Percentiles rank a stretch among this genome's conserved stretches.
Evolutionary conservation across 2,329 filamentous ascomycete species (phyloP).

Genomic region (Fusarium sp.): DNA sequence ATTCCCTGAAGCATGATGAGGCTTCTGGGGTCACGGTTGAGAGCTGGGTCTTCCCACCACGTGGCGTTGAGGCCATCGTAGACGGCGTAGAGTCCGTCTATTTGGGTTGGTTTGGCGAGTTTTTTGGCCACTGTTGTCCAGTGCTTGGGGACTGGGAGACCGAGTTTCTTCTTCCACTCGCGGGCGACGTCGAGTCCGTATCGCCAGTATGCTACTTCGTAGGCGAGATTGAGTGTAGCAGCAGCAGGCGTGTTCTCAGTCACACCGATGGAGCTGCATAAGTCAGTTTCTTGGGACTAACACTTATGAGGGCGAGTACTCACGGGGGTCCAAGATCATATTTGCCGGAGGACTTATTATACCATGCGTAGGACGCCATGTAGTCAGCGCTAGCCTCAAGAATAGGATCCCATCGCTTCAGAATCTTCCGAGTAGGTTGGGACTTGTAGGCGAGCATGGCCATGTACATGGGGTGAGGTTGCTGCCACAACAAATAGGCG

Average conservation of each 20-base stretch:
- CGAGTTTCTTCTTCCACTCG: slow-evolving; percentile 60
- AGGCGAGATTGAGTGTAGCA: slow-evolving; percentile 63
- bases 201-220: slow-evolving; percentile 68
- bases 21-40: slow-evolving; percentile 54
- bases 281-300: background rate
- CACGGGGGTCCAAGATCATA: slow-evolving; percentile 59
- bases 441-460: slow-evolving; percentile 56
- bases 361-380: slow-evolving; percentile 66
- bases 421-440: slow-evolving; percentile 46
- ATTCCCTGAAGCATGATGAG: slow-evolving; percentile 56
- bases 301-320: background rate
- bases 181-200: slow-evolving; percentile 65
- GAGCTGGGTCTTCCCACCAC: slow-evolving; percentile 52
- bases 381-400: slow-evolving; percentile 63
- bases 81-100: slow-evolving; percentile 60
- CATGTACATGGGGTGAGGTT: slow-evolving; percentile 66
- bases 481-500: slow-evolving; percentile 67
- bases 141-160: slow-evolving; percentile 50
- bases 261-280: slow-evolving; percentile 50
- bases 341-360: slow-evolving; percentile 57
- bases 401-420: slow-evolving; percentile 62
- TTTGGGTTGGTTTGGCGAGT: slow-evolving; percentile 61
- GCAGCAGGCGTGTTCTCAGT: slow-evolving; percentile 67
- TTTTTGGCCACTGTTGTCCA: slow-evolving; percentile 60
- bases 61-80: slow-evolving; percentile 60